Evolutionary conservation across 495 filamentous ascomycete genomes (phyloP).

Genomic region (Pyrenopolyporus hunteri): DNA sequence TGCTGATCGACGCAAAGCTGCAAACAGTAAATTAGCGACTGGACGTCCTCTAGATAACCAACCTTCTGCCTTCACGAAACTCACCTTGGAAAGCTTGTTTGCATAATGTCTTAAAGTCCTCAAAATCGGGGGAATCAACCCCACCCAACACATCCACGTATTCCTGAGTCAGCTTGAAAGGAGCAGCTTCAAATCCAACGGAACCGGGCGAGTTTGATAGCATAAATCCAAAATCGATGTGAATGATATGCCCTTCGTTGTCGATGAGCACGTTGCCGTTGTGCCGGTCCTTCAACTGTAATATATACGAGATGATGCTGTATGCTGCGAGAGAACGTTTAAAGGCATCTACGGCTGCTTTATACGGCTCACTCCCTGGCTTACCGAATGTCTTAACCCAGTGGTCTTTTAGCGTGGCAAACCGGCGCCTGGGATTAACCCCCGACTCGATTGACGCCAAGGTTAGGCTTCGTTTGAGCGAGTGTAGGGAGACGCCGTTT

Average conservation of each 20-base stretch:
- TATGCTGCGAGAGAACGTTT: slow-evolving; percentile 74
- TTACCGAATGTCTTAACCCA: slow-evolving; percentile 76
- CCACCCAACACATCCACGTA: slow-evolving; percentile 79
- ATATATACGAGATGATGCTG: slow-evolving; percentile 75
- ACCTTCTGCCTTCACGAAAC: slow-evolving; percentile 16
- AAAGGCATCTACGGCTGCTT: slow-evolving; percentile 70
- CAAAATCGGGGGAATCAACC: slow-evolving; percentile 64
- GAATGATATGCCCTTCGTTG: slow-evolving; percentile 78
- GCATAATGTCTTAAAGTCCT: slow-evolving; percentile 71
- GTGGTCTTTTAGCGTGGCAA: slow-evolving; percentile 76
- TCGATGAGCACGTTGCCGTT: slow-evolving; percentile 82
- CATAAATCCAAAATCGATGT: slow-evolving; percentile 87
- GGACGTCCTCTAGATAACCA: neutral
- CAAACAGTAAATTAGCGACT: slow-evolving; percentile 3
- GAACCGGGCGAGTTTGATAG: slow-evolving; percentile 77
- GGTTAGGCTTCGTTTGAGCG: slow-evolving; percentile 75
- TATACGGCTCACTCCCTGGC: slow-evolving; percentile 65
- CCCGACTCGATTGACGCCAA: slow-evolving; percentile 68
- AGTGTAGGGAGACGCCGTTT: slow-evolving; percentile 77
- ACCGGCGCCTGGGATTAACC: slow-evolving; percentile 67
- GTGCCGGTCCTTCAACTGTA: slow-evolving; percentile 81
- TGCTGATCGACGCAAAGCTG: slow-evolving; percentile 70
- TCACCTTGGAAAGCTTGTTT: slow-evolving; percentile 76
- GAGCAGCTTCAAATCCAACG: slow-evolving; percentile 79
- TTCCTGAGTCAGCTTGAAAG: slow-evolving; percentile 79